A percentile compares a stretch with the other conserved stretches of the same genome.
Conservation (phyloP, 441 rosid species). For the Dalechampia spathulata region DNA sequence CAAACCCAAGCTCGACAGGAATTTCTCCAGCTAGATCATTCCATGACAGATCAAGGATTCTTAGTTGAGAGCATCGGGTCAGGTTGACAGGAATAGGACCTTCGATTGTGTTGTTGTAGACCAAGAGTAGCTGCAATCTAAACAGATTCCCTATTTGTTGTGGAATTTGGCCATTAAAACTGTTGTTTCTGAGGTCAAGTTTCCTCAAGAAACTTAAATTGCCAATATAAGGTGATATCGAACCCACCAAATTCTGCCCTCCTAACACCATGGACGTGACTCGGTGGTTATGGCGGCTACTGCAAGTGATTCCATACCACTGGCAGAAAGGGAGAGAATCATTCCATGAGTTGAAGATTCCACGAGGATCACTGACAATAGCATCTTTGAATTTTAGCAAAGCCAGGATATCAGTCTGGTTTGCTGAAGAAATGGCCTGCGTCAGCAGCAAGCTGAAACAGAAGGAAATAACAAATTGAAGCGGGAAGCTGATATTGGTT, state of each 20-base stretch:
- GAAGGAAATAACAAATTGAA: background rate
- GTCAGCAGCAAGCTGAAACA: background rate
- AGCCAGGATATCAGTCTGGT: background rate
- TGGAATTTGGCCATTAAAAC: background rate
- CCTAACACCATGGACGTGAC: background rate
- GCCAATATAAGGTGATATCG: background rate
- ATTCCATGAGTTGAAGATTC: background rate
- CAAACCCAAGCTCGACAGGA: constrained; percentile 2
- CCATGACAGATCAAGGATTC: background rate
- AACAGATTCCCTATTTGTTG: background rate
- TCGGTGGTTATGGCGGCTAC: background rate
- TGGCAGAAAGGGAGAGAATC: background rate
- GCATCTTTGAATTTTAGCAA: background rate
- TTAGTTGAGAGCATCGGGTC: constrained; percentile 2
- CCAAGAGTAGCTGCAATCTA: background rate
- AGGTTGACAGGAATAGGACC: background rate
- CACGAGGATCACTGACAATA: background rate
- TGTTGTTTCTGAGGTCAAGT: constrained; percentile 3
- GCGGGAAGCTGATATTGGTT: background rate
- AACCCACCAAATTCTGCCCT: background rate
- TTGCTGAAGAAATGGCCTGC: background rate
- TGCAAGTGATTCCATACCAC: background rate
- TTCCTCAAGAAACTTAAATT: background rate
- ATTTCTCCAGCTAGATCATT: constrained; percentile 1
- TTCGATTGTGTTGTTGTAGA: background rate